Conservation (phyloP, 1,139 yeast genomes). For the Geotrichum bryndzae region DNA sequence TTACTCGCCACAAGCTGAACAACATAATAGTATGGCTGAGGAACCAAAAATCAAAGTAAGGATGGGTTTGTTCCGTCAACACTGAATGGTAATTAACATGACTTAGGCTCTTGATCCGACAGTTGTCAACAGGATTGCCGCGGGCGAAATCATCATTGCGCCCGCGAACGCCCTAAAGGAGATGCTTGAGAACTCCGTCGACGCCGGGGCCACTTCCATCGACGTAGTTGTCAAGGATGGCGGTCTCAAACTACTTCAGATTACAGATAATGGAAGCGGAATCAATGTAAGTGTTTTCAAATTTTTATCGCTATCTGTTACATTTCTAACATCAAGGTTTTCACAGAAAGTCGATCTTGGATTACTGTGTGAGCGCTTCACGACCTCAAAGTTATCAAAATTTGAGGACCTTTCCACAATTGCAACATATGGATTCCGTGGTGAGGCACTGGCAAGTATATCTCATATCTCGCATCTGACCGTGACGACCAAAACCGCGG, state of each 20-base stretch:
- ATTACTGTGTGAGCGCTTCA: constrained; percentile 56
- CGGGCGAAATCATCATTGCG: constrained; percentile 92
- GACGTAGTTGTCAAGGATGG: constrained; percentile 58
- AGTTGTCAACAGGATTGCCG: constrained; percentile 89
- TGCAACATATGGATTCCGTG: constrained; percentile 69
- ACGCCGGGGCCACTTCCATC: constrained; percentile 63
- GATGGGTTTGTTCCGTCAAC: background rate
- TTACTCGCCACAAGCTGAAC: background rate
- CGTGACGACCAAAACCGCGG: constrained; percentile 66
- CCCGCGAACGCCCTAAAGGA: constrained; percentile 85
- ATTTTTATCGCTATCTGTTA: background rate
- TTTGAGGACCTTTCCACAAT: constrained; percentile 49
- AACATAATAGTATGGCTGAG: background rate
- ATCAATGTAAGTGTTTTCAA: constrained; percentile 34
- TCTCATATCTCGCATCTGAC: constrained; percentile 59
- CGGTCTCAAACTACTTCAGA: constrained; percentile 55
- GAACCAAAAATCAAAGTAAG: constrained; percentile 14
- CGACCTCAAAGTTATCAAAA: constrained; percentile 60
- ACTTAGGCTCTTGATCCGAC: constrained; percentile 47
- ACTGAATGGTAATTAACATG: background rate
- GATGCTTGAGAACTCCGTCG: constrained; percentile 72
- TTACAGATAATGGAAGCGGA: constrained; percentile 76
- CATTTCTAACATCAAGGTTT: background rate
- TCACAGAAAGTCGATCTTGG: constrained; percentile 51
- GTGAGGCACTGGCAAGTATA: constrained; percentile 73